A percentile compares a stretch with the other conserved stretches of the same genome.
Conservation (phyloP, 2,329 filamentous ascomycete species). For the Cladosporium sp. region DNA sequence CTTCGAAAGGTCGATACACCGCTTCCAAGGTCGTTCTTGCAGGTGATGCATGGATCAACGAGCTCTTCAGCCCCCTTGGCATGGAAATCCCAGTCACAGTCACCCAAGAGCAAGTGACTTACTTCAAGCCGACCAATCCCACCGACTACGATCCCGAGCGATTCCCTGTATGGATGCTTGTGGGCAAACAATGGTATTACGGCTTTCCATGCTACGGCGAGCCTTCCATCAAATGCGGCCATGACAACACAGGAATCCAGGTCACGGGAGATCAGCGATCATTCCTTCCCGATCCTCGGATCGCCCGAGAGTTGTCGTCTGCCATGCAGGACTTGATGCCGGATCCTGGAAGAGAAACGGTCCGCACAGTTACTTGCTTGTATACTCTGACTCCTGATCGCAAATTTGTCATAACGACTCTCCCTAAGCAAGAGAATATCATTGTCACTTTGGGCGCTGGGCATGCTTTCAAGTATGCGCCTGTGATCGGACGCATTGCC, state of each 20-base stretch:
- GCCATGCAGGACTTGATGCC: too few relatives aligned
- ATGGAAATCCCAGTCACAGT: not conserved
- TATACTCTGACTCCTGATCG: not conserved
- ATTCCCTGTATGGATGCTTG: not conserved
- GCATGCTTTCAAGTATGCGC: not conserved
- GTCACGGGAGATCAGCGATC: too few relatives aligned
- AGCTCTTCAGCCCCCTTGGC: not conserved
- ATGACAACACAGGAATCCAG: too few relatives aligned
- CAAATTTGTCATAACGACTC: not conserved
- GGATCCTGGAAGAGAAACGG: not conserved
- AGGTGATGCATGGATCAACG: not conserved
- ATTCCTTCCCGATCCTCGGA: too few relatives aligned
- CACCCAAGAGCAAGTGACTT: not conserved
- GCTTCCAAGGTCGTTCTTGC: not conserved
- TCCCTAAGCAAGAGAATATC: not conserved
- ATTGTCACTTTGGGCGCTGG: not conserved
- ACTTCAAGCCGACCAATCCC: not conserved
- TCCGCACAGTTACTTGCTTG: not conserved
- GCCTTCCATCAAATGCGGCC: too few relatives aligned
- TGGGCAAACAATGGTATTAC: not conserved
- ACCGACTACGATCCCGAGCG: not conserved
- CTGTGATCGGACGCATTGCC: not conserved
- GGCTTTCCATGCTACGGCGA: not conserved
- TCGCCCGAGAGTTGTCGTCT: too few relatives aligned
- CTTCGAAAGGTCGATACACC: not conserved